These are phyloP conservation scores for Cystofilobasidium capitatum DNA, from an alignment of 768 basidiomycete genomes.

Conservation along the genomic window DNA sequence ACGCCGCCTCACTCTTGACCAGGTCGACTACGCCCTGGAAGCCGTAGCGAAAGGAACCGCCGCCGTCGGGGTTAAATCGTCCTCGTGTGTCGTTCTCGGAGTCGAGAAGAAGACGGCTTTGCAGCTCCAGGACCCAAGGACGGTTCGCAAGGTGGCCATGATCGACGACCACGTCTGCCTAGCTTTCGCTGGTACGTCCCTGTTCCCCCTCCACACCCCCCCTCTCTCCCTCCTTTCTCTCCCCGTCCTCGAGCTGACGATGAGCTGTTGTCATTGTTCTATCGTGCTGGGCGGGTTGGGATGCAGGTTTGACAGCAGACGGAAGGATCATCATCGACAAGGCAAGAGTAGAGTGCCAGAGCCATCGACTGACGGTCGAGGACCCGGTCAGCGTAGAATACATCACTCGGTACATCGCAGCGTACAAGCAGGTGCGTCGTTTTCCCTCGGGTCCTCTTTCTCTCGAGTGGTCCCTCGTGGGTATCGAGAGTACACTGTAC, in stretches of 20 bases:
- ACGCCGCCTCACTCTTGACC: constrained; percentile 28
- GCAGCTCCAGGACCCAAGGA: constrained; percentile 94
- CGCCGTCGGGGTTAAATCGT: constrained; percentile 91
- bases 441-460: neutral
- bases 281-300: neutral
- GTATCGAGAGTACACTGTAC: no score
- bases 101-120: constrained; percentile 98
- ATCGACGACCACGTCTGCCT: constrained; percentile 94
- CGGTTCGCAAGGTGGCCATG: constrained; percentile 96
- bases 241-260: constrained; percentile 56
- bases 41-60: constrained; percentile 95
- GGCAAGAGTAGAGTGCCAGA: constrained; percentile 94
- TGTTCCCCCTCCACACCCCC: constrained; percentile 19
- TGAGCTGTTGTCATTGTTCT: constrained; percentile 24
- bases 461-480: neutral
- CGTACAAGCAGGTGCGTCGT: constrained; percentile 84
- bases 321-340: constrained; percentile 96
- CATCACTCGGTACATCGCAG: constrained; percentile 93
- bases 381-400: constrained; percentile 98
- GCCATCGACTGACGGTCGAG: constrained; percentile 90
- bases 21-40: constrained; percentile 99
- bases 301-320: constrained; percentile 84
- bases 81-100: constrained; percentile 87
- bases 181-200: constrained; percentile 82
- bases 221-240: constrained; percentile 9